phyloP scores from a whole-genome alignment of 306 rosid genomes.

The Quillaja saponaria region DNA sequence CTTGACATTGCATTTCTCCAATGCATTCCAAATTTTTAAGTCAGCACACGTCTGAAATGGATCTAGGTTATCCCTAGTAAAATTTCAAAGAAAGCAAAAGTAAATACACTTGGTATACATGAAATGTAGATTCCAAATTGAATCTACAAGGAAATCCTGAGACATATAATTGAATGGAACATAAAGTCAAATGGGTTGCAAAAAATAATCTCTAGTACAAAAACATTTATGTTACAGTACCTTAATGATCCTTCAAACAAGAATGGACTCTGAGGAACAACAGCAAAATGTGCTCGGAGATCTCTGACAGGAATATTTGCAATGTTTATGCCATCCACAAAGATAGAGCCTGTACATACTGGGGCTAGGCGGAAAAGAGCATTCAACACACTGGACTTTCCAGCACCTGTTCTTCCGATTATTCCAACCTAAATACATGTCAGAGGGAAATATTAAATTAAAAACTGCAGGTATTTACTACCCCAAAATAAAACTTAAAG shows the following conservation, averaged over 20 bases:
- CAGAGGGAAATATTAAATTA: slow-evolving; percentile 22
- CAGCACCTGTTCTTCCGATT: slow-evolving; percentile 97
- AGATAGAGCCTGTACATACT: slow-evolving; percentile 61
- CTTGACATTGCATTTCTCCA: slow-evolving; percentile 82
- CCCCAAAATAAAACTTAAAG: too few relatives aligned
- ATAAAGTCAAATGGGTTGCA: slow-evolving; percentile 15
- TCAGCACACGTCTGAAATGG: slow-evolving; percentile 67
- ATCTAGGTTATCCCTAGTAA: slow-evolving; percentile 86
- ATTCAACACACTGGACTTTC: slow-evolving; percentile 93
- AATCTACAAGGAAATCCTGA: slow-evolving; percentile 1
- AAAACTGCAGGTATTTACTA: too few relatives aligned
- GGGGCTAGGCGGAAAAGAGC: slow-evolving; percentile 87
- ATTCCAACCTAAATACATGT: slow-evolving; percentile 71
- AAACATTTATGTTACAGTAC: slow-evolving; percentile 34
- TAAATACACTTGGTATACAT: background rate
- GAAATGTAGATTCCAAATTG: slow-evolving; percentile 14
- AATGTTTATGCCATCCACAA: slow-evolving; percentile 75
- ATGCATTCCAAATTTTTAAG: slow-evolving; percentile 67
- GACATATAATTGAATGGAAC: slow-evolving; percentile 13
- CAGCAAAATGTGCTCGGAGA: slow-evolving; percentile 77
- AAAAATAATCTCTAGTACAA: slow-evolving; percentile 3
- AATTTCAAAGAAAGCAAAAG: slow-evolving; percentile 15
- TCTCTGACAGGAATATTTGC: slow-evolving; percentile 68
- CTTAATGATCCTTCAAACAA: slow-evolving; percentile 88
- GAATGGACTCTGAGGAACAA: slow-evolving; percentile 96